These are phyloP conservation scores for Neofusicoccum sp. DNA, from an alignment of 2,329 filamentous ascomycete species.

Conservation along the genomic window DNA sequence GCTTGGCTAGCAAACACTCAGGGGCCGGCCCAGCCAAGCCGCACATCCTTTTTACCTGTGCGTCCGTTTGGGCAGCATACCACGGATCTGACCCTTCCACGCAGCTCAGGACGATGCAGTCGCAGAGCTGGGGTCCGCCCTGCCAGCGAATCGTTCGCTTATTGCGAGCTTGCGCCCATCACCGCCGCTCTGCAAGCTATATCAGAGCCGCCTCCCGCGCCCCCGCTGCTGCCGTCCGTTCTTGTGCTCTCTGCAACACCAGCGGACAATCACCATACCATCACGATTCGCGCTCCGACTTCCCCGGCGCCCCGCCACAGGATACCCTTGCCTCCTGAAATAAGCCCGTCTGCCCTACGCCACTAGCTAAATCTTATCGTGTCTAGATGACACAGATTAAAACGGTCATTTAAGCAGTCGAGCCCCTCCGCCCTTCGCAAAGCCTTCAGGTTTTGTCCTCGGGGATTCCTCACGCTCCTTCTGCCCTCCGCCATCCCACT, in stretches of 20 bases:
- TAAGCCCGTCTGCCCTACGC: conserved; percentile 22
- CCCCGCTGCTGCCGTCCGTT: conserved; percentile 19
- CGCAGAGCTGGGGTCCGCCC: conserved; percentile 19
- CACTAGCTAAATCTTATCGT: conserved; percentile 23
- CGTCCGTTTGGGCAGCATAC: conserved; percentile 21
- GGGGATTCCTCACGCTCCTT: conserved; percentile 16
- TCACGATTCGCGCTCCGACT: conserved; percentile 21
- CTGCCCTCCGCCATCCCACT: not conserved
- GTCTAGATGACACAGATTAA: conserved; percentile 22
- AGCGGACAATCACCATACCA: conserved; percentile 13
- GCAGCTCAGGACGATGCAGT: conserved; percentile 16
- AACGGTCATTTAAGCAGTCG: conserved; percentile 21
- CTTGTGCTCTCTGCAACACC: conserved; percentile 20
- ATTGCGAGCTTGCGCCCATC: conserved; percentile 13
- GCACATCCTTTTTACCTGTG: conserved; percentile 20
- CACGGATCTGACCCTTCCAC: conserved; percentile 22
- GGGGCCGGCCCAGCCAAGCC: conserved; percentile 20
- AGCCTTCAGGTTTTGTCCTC: conserved; percentile 12
- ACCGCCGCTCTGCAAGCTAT: conserved; percentile 19
- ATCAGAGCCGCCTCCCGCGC: conserved; percentile 20
- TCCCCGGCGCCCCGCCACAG: conserved; percentile 18
- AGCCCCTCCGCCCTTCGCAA: conserved; percentile 9
- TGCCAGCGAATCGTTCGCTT: conserved; percentile 22
- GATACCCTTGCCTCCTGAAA: conserved; percentile 22
- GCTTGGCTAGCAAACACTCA: conserved; percentile 21